A percentile compares a stretch with the other conserved stretches of the same genome.
Conservation (phyloP, 352 stramenopile species). For the Globisporangium sylvaticum region DNA sequence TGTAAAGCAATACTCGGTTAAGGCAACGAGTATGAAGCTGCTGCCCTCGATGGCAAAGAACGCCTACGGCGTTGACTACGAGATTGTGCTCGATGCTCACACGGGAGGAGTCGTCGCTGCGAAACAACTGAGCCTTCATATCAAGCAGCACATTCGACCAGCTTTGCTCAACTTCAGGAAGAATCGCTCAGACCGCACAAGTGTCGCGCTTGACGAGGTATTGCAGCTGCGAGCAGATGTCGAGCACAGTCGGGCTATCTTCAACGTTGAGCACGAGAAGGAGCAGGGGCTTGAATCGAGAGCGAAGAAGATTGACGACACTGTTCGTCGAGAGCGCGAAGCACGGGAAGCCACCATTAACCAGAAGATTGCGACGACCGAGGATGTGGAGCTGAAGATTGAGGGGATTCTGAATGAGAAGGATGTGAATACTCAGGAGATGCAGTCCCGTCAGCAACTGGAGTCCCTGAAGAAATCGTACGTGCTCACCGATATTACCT, state of each 20-base stretch:
- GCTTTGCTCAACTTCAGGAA: conserved; percentile 59
- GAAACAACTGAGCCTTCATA: conserved; percentile 45
- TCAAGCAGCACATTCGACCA: conserved; percentile 60
- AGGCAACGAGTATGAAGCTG: conserved; percentile 81
- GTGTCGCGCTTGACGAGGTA: conserved; percentile 53
- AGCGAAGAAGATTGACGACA: conserved; percentile 54
- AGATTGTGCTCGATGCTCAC: conserved; percentile 60
- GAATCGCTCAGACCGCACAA: conserved; percentile 49
- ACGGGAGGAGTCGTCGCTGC: conserved; percentile 58
- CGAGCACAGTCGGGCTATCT: conserved; percentile 42
- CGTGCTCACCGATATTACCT: conserved; percentile 13
- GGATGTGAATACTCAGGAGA: conserved; percentile 43
- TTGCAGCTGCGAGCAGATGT: conserved; percentile 54
- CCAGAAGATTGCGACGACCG: conserved; percentile 44
- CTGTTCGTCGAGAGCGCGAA: conserved; percentile 51
- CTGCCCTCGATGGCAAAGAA: conserved; percentile 84
- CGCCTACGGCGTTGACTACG: conserved; percentile 66
- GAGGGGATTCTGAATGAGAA: conserved; percentile 60
- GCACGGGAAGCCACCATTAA: conserved; percentile 32
- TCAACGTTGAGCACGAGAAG: conserved; percentile 49
- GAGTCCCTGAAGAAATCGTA: conserved; percentile 54
- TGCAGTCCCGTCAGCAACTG: conserved; percentile 34
- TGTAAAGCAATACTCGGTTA: conserved; percentile 80
- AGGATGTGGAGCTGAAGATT: conserved; percentile 74
- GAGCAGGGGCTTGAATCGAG: conserved; percentile 43